Percentiles rank a stretch among this genome's conserved stretches.
Evolutionary conservation across 306 rosid species (phyloP).

Genomic region (Alnus rubra): DNA sequence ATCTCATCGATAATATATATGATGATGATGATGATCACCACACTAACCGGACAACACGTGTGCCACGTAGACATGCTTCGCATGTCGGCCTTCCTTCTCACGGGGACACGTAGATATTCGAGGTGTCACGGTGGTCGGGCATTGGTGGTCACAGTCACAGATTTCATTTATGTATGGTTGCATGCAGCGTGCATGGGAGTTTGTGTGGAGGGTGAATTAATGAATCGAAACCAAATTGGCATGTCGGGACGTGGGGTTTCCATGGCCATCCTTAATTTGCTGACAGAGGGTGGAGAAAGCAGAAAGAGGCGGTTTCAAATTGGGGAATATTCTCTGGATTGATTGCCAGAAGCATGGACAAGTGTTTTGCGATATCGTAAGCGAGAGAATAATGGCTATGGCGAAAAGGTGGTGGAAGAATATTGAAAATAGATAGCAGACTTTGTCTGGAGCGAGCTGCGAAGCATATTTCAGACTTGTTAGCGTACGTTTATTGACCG

Average conservation of each 20-base stretch:
- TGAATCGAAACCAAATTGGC: neutral
- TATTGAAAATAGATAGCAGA: neutral
- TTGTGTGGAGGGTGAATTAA: too few relatives aligned
- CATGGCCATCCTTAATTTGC: slow-evolving; percentile 1
- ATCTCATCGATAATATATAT: neutral
- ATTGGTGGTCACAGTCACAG: slow-evolving; percentile 19
- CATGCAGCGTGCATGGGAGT: neutral
- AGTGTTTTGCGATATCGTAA: slow-evolving; percentile 25
- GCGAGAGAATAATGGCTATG: slow-evolving; percentile 16
- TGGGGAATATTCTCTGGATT: slow-evolving; percentile 39
- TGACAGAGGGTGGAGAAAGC: slow-evolving; percentile 18
- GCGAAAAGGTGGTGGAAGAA: neutral
- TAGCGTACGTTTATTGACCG: neutral
- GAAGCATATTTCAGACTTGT: neutral
- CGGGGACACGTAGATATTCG: slow-evolving; percentile 43
- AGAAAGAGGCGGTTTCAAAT: slow-evolving; percentile 24
- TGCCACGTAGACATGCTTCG: slow-evolving; percentile 47
- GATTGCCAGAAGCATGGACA: slow-evolving; percentile 22
- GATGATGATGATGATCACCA: neutral
- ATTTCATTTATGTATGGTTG: slow-evolving; percentile 3
- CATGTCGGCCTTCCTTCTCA: slow-evolving; percentile 49
- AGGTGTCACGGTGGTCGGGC: slow-evolving; percentile 13
- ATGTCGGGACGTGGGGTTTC: slow-evolving; percentile 15
- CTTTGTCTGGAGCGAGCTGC: neutral
- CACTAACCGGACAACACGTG: neutral